Percentiles rank a stretch among this genome's conserved stretches.
These are phyloP conservation scores for Venturia oleaginea DNA, from an alignment of 2,329 filamentous ascomycete species.

Conservation along the genomic window DNA sequence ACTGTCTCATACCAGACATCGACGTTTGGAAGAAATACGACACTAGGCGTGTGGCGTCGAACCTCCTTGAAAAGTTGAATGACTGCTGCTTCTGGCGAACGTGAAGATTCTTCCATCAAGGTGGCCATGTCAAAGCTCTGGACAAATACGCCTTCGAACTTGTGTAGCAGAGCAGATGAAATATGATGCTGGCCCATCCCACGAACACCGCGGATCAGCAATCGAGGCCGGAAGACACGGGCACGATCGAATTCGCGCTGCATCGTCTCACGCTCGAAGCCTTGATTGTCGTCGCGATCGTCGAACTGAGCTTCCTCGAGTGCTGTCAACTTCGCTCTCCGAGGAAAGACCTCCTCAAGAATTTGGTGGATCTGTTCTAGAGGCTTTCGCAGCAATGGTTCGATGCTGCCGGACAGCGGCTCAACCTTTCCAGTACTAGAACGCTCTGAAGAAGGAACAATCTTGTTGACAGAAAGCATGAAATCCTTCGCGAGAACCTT, in stretches of 20 bases:
- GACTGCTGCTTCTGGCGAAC: constrained; percentile 76
- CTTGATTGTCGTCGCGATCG: constrained; percentile 69
- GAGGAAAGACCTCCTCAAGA: constrained; percentile 70
- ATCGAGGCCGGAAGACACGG: constrained; percentile 76
- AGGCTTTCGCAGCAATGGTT: constrained; percentile 69
- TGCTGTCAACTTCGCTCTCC: constrained; percentile 70
- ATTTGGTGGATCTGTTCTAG: constrained; percentile 59
- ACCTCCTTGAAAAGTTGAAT: constrained; percentile 88
- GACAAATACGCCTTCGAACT: constrained; percentile 89
- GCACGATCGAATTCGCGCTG: constrained; percentile 68
- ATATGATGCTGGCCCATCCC: constrained; percentile 96
- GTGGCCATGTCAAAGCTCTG: constrained; percentile 90
- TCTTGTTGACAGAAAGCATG: constrained; percentile 92
- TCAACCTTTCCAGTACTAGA: constrained; percentile 77
- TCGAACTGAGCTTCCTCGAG: constrained; percentile 93
- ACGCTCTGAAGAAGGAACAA: constrained; percentile 88
- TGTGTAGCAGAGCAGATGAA: constrained; percentile 73
- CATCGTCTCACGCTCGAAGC: constrained; percentile 75
- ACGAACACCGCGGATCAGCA: constrained; percentile 69
- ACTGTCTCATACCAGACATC: constrained; percentile 77
- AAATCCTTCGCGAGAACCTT: constrained; percentile 88
- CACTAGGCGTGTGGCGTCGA: constrained; percentile 86
- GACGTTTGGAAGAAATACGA: constrained; percentile 88
- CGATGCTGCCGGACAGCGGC: constrained; percentile 68
- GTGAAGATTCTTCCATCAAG: constrained; percentile 59